Base-by-base conservation (phyloP, 345 rosid genomes). In the Nasturtium officinale region DNA sequence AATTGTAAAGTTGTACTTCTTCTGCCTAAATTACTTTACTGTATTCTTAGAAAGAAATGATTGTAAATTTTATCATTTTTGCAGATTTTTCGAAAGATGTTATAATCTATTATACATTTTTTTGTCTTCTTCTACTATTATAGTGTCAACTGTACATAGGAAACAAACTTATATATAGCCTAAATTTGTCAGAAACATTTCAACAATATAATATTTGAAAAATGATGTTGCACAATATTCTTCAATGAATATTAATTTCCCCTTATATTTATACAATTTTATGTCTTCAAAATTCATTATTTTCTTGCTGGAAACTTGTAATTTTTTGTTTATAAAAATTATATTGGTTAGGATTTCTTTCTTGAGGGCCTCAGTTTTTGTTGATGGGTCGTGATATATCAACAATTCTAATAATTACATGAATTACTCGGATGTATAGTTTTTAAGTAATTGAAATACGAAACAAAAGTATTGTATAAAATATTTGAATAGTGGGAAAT, bases 1-100 rank as follows among this genome's bases (percentile, higher is more conserved):
- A 70, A 2, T 70, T 59, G 66, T 45, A 70, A 56, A 42, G 6
- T 16, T 38, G 33, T 28, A 11, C 18, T 15, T 45, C 64, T 23
- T 37, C 26, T 42, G 30, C 1, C 10, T 54, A n/a, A 43, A 15
- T 15, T 53, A 12, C 5, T 25, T 52, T 25, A 25, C 30, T 46
- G 23, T 17, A 16, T 46, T 52, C 5, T 25, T 11, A 12, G 16
- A 52, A 52, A 52, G 51, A 8, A 25, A 18, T 1, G 12, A 30
- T 46, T 66, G 5, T 35, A 21, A 21, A 50, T 2, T 11, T 18
- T 7, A 1, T 56, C 4, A 9, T 0, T 35, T 20, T 52, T 52
- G 5, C 4, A 6, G 33, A 55, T 6, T 29, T 55, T 55, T 8
- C 6, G 9, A 53, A 54, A 15, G 20, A 26, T 15, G 17, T 53